Base-by-base conservation (phyloP, 2,329 filamentous ascomycete species). In the Neocucurbitaria cava region DNA sequence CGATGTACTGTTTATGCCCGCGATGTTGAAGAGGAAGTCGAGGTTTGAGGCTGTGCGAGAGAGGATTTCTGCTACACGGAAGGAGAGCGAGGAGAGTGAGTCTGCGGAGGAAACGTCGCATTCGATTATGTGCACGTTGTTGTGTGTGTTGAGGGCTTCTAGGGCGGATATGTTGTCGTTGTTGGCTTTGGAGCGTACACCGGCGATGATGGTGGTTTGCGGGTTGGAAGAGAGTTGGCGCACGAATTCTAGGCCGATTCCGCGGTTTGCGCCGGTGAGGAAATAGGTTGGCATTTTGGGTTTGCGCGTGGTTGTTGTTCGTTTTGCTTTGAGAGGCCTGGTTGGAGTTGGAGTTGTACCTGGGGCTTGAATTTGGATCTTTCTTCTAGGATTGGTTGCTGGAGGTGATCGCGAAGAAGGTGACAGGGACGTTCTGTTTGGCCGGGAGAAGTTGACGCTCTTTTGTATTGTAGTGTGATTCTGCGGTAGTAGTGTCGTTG, bases 21-120 rank as follows among this genome's bases (percentile, higher is more conserved):
- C 77, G 36, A 79, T 70, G 54, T 78, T 76, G 63, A 80, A 70
- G 6, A 79, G 53, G 49, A 66, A 77, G 41, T 79, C 74, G 48
- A 82, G 75, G 47, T 78, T 77, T 9, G 63, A 66, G 5, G 64
- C 62, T 3, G 76, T 74, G 8, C 70, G 63, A 11, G 65, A 69
- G 0, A 69, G 57, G 45, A 75, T 73, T 31, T 70, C 61, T 6
- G 62, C 62, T 21, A 71, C 71, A 49, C 78, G 76, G 38, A 68
- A 66, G 23, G 66, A 64, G 42, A 80, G 73, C 28, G 67, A 71
- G 6, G 65, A 54, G 6, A 74, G 66, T 2, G 73, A 75, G 24
- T 71, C 69, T 0, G 57, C 53, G 8, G 59, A 65, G 1, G 63
- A 63, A 38, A 76, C 75, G 63, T 80, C 77, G 62, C 77, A 76